Conservation (phyloP, 192 early-diverging fungal species). For the Pilaira anomala region DNA sequence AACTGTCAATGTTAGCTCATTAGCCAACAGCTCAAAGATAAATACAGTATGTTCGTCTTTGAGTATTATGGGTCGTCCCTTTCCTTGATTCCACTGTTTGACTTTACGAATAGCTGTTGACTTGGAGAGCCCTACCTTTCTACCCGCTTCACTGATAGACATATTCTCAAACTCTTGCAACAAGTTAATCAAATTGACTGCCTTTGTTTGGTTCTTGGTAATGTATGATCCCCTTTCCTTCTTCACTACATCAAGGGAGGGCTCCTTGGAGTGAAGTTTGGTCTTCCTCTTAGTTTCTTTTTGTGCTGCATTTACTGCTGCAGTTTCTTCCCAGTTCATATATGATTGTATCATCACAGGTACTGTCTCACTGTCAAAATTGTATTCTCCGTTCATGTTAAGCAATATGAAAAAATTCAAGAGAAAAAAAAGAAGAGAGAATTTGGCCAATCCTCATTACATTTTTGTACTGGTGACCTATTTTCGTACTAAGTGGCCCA, state of each 20-base stretch:
- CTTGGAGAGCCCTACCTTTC: neutral
- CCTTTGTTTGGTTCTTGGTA: slow-evolving; percentile 5
- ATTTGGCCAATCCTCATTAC: too few relatives aligned
- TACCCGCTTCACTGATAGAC: slow-evolving; percentile 8
- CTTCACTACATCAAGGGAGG: neutral
- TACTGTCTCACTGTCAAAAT: too few relatives aligned
- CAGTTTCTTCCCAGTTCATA: too few relatives aligned
- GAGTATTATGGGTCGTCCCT: neutral
- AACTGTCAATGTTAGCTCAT: slow-evolving; percentile 9
- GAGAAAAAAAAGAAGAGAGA: too few relatives aligned
- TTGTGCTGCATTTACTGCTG: too few relatives aligned
- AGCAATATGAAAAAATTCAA: too few relatives aligned
- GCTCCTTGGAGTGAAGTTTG: slow-evolving; percentile 3
- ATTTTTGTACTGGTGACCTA: too few relatives aligned
- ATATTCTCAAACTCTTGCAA: slow-evolving; percentile 11
- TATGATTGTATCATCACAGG: too few relatives aligned
- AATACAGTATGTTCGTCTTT: slow-evolving; percentile 11
- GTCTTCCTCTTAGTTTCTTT: neutral
- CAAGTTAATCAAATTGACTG: slow-evolving; percentile 11
- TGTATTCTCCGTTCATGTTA: too few relatives aligned
- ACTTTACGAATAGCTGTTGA: slow-evolving; percentile 10
- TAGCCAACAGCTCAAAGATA: slow-evolving; percentile 4
- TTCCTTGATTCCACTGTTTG: slow-evolving; percentile 7
- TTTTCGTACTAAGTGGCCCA: too few relatives aligned
- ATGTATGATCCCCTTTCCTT: neutral